Base-by-base conservation (phyloP, 2,329 filamentous ascomycete genomes). In the Scedosporium aurantiacum region DNA sequence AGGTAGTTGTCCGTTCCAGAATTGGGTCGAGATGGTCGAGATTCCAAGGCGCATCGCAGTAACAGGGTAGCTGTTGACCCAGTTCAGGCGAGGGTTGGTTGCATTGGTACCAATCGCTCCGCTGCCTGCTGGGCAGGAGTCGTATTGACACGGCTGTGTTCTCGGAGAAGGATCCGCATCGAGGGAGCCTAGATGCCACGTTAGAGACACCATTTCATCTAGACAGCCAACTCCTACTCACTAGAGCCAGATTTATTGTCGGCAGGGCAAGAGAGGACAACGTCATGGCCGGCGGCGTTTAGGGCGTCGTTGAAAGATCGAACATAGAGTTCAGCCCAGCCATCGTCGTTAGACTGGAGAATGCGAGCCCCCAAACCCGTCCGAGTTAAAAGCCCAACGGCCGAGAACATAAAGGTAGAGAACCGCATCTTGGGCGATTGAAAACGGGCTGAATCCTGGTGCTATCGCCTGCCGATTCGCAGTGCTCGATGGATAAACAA, bases 301-400 rank as follows among this genome's bases (percentile, higher is more conserved):
- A 90, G 72, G 12, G 78, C 75, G 60, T 82, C 72, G 71, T 86
- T 82, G 59, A 89, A 74, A 0, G 78, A 77, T 16, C 87, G 81
- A 58, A 86, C 73, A 67, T 89, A 88, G 47, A 79, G 79, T 73
- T 89, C 87, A 4, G 86, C 85, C 87, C 87, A 90, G 40, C 87
- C 87, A 68, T 90, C 87, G 65, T 90, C 87, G 71, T 90, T 90
- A 65, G 81, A 80, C 62, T 86, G 82, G 60, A 90, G 69, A 67
- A 87, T 82, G 65, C 83, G 82, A 68, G 60, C 67, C 68, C 50
- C 23, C 5, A 54, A 23, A 23, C 23, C 23, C 50, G 6, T 14
- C 6, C 23, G 1, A 14, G 23, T 23, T 5, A 28, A 54, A 23
- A 54, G 50, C 12, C 50, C 50, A 4, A 54, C 3, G 21, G 50